Percentiles rank a stretch among this genome's conserved stretches.
These are phyloP conservation scores for Suhomyces sp. DNA, from an alignment of 805 yeast species.

Conservation along the genomic window DNA sequence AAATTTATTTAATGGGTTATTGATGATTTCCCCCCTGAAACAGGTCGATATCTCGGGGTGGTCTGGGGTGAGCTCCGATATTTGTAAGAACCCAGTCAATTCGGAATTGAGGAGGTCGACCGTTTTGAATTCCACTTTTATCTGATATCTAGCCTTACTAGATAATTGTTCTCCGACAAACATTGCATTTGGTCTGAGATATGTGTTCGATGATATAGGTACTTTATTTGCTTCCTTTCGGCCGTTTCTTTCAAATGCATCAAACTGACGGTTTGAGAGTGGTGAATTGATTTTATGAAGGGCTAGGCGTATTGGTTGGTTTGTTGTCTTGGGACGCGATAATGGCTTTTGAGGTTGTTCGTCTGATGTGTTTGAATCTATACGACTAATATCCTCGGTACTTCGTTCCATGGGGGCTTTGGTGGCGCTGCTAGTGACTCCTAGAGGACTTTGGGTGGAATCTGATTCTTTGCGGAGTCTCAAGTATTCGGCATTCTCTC, in stretches of 20 bases:
- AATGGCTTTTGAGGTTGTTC: not conserved
- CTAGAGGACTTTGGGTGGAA: not conserved
- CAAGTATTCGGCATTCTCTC: too few species aligned
- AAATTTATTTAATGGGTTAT: slow-evolving; percentile 38
- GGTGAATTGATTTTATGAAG: slow-evolving; percentile 1
- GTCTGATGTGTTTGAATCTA: not conserved
- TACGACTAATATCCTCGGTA: too few species aligned
- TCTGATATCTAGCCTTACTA: slow-evolving; percentile 63
- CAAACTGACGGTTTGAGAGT: too few species aligned
- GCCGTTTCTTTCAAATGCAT: too few species aligned
- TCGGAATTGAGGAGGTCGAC: slow-evolving; percentile 55
- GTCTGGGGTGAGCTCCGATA: slow-evolving; percentile 61
- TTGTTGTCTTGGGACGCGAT: not conserved
- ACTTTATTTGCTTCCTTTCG: too few species aligned
- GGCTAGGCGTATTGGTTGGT: not conserved
- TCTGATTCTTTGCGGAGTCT: too few species aligned
- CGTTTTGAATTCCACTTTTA: slow-evolving; percentile 63
- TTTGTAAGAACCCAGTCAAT: slow-evolving; percentile 60
- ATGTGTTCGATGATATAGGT: slow-evolving; percentile 26
- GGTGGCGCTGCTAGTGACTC: not conserved
- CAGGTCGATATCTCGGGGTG: slow-evolving; percentile 68
- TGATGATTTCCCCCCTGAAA: slow-evolving; percentile 69
- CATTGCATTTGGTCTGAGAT: slow-evolving; percentile 58
- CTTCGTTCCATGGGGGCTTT: not conserved
- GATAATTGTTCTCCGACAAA: slow-evolving; percentile 73